phyloP scores from a whole-genome alignment of 2,329 filamentous ascomycete species.

The Colletotrichum sublineola region DNA sequence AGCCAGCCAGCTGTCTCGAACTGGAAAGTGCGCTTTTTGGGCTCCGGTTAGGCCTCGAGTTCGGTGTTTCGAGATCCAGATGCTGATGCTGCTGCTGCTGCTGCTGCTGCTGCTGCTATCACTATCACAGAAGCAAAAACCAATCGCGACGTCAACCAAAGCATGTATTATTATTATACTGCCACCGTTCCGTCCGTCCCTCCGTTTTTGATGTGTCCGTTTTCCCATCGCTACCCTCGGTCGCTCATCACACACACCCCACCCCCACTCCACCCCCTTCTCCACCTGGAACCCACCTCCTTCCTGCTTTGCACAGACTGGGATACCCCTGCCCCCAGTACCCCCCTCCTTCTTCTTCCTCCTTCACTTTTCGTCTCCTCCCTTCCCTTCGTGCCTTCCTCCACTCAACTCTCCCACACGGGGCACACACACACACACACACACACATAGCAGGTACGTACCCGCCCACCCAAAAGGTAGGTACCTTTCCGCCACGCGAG shows the following conservation, averaged over 20 bases:
- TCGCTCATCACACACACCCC: not conserved
- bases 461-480: not conserved
- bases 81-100: too few relatives aligned
- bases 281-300: not conserved
- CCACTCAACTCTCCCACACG: not conserved
- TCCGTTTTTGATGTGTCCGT: conserved; percentile 12
- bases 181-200: not conserved
- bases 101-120: not conserved
- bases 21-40: not conserved
- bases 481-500: conserved; percentile 40
- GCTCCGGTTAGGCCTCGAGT: not conserved
- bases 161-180: not conserved
- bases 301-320: conserved; percentile 23
- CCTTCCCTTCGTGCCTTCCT: conserved; percentile 16
- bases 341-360: not conserved
- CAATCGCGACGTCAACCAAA: not conserved
- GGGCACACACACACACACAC: not conserved
- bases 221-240: not conserved
- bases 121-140: conserved; percentile 23
- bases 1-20: not conserved
- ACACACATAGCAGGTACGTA: not conserved
- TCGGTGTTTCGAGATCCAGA: not conserved
- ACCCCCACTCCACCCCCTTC: not conserved
- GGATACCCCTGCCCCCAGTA: not conserved
- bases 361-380: conserved; percentile 16